Evolutionary conservation across 345 rosid species (phyloP).

Genomic region (Arabis hirsuta): DNA sequence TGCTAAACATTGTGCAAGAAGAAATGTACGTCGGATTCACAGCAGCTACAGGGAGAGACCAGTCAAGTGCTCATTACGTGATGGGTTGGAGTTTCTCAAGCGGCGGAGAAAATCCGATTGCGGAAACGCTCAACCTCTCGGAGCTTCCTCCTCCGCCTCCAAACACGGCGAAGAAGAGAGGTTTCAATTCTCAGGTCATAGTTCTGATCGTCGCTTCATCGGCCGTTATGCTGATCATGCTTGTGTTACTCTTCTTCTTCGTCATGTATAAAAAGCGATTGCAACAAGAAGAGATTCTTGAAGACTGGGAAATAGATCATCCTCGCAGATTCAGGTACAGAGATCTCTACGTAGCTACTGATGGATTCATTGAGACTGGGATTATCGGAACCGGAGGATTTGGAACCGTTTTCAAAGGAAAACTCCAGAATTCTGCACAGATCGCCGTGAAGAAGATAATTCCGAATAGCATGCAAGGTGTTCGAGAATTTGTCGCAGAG

Average conservation of each 20-base stretch:
- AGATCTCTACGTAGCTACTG: conserved; percentile 57
- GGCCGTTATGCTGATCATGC: conserved; percentile 34
- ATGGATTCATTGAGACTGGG: conserved; percentile 55
- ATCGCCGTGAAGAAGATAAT: conserved; percentile 64
- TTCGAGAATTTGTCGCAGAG: conserved; percentile 64
- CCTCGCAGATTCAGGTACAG: conserved; percentile 62
- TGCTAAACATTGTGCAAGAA: conserved; percentile 33
- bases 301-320: conserved; percentile 67
- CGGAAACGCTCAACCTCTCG: conserved; percentile 39
- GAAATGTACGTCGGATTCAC: conserved; percentile 65
- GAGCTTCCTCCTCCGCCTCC: conserved; percentile 41
- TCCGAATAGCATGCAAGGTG: conserved; percentile 57
- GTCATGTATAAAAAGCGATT: conserved; percentile 42
- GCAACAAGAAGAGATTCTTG: conserved; percentile 52
- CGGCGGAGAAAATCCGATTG: conserved; percentile 28
- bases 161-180: conserved; percentile 17
- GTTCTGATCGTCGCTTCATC: conserved; percentile 51
- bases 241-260: conserved; percentile 41
- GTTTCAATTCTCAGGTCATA: conserved; percentile 32
- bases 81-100: conserved; percentile 66
- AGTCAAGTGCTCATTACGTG: conserved; percentile 62
- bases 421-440: conserved; percentile 17
- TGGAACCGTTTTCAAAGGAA: conserved; percentile 58
- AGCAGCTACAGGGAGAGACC: conserved; percentile 53
- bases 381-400: conserved; percentile 66